These are phyloP conservation scores for Hypholoma sublateritium DNA, from an alignment of 768 basidiomycete genomes.

Conservation along the genomic window DNA sequence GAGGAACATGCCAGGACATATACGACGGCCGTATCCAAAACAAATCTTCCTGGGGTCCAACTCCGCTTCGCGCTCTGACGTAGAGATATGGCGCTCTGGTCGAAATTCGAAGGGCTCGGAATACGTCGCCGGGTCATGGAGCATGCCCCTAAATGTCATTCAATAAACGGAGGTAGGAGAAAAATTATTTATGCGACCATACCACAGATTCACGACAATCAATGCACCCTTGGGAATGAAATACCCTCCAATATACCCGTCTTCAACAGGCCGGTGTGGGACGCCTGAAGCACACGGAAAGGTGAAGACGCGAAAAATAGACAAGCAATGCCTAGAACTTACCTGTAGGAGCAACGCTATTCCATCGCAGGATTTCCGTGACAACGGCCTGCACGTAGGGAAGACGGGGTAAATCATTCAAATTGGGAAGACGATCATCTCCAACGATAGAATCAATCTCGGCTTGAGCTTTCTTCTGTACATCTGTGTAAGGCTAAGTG, in stretches of 20 bases:
- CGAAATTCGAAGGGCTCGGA: constrained; percentile 49
- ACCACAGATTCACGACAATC: constrained; percentile 50
- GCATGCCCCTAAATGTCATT: constrained; percentile 43
- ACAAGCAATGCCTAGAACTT: not conserved
- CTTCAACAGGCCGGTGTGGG: constrained; percentile 45
- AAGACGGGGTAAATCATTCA: constrained; percentile 41
- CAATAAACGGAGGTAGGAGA: not conserved
- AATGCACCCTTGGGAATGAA: constrained; percentile 49
- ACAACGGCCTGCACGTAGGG: constrained; percentile 49
- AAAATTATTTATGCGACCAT: constrained; percentile 5
- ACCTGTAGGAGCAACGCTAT: constrained; percentile 46
- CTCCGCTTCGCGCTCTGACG: constrained; percentile 29
- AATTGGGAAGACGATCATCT: constrained; percentile 33
- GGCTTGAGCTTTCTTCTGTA: constrained; percentile 49
- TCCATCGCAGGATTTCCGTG: constrained; percentile 50
- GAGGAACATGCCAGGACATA: constrained; percentile 49
- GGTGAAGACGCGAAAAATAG: not conserved
- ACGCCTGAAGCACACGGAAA: constrained; percentile 28
- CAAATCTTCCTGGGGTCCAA: constrained; percentile 39
- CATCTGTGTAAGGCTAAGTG: constrained; percentile 28
- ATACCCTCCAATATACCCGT: constrained; percentile 42
- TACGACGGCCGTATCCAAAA: constrained; percentile 50
- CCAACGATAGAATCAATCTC: constrained; percentile 49
- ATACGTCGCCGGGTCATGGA: constrained; percentile 48
- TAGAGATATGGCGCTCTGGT: constrained; percentile 44